Evolutionary conservation across 1,139 yeast species (phyloP), one percentile per base, ranked within the genome.

Genomic region (Lodderomyces theae): DNA sequence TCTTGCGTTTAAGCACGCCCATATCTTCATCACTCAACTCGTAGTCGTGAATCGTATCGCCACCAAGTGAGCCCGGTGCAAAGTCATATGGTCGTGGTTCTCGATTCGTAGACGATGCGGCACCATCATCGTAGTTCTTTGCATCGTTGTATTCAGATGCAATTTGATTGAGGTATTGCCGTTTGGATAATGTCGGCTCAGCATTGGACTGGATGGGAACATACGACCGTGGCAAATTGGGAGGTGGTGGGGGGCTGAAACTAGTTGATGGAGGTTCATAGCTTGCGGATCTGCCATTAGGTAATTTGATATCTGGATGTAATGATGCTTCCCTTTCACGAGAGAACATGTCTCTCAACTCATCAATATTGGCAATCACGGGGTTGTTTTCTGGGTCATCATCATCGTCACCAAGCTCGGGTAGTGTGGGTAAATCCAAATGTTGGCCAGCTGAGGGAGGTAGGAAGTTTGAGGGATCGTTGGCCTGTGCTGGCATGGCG

Each of bases 371-470:
- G 17, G 50, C 61, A 13, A 58, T 49, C 2, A 52, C 49, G 1
- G 62, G 61, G 28, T 42, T 44, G 34, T 53, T 45, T 23, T 57
- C 61, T 1, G 56, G 56, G 29, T 56, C 56, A 3, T 42, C 44
- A 4, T 47, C 46, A 19, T 51, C 55, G 2, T 42, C 8, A 5
- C 8, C 22, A 19, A 19, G 22, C 8, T 19, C n/a, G n/a, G n/a
- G 22, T 19, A 8, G 22, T 19, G 22, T 19, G 8, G 22, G 7
- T 8, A 19, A 19, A 19, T 8, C 22, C 22, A 19, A 19, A 19
- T 8, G 22, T 19, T 19, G 22, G 8, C 8, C 22, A 5, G 22
- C 8, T 19, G 22, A 19, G 5, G 22, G 22, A 5, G 22, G 8
- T 5, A 8, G 7, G 22, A 19, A 19, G 8, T 8, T 19, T 5